Evolutionary conservation across 768 basidiomycete genomes (phyloP).

Genomic region (Ramaria sp.): DNA sequence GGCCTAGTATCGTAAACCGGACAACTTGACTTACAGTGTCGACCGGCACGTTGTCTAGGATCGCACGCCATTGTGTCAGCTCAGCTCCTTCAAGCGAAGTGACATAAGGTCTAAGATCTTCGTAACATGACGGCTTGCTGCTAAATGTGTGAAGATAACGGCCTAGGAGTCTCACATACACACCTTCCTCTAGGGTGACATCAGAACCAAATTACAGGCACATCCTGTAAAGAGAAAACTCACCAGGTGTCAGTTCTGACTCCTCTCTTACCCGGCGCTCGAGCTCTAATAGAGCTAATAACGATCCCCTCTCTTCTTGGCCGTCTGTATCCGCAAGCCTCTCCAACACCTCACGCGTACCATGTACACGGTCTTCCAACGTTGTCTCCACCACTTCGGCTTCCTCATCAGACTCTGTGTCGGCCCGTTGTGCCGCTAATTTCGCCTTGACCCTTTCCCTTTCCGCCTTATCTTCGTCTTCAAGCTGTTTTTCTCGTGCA

Average conservation of each 20-base stretch:
- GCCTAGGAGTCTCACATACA: slow-evolving; percentile 36
- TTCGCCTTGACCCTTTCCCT: slow-evolving; percentile 4
- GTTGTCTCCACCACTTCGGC: slow-evolving; percentile 29
- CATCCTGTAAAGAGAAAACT: slow-evolving; percentile 19
- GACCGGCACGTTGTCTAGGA: slow-evolving; percentile 35
- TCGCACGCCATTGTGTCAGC: slow-evolving; percentile 35
- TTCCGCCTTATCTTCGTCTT: slow-evolving; percentile 8
- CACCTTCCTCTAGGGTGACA: slow-evolving; percentile 14
- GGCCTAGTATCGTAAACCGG: slow-evolving; percentile 3
- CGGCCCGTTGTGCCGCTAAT: slow-evolving; percentile 4
- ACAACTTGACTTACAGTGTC: slow-evolving; percentile 33
- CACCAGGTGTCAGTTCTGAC: slow-evolving; percentile 12
- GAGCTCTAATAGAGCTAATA: slow-evolving; percentile 66
- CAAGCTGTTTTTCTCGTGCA: slow-evolving; percentile 9
- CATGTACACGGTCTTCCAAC: slow-evolving; percentile 17
- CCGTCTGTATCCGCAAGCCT: slow-evolving; percentile 57
- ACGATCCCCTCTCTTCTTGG: slow-evolving; percentile 59
- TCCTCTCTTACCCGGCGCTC: slow-evolving; percentile 46
- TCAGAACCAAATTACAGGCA: neutral
- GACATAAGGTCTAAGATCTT: slow-evolving; percentile 69
- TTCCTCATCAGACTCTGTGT: slow-evolving; percentile 25
- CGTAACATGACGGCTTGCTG: slow-evolving; percentile 78
- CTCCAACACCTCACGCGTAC: slow-evolving; percentile 40
- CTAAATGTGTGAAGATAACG: slow-evolving; percentile 65
- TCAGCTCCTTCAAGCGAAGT: slow-evolving; percentile 33